Percentiles rank a stretch among this genome's conserved stretches.
These are phyloP conservation scores for Hymenochaete sp. DNA, from an alignment of 1,284 basidiomycete species.

Conservation along the genomic window DNA sequence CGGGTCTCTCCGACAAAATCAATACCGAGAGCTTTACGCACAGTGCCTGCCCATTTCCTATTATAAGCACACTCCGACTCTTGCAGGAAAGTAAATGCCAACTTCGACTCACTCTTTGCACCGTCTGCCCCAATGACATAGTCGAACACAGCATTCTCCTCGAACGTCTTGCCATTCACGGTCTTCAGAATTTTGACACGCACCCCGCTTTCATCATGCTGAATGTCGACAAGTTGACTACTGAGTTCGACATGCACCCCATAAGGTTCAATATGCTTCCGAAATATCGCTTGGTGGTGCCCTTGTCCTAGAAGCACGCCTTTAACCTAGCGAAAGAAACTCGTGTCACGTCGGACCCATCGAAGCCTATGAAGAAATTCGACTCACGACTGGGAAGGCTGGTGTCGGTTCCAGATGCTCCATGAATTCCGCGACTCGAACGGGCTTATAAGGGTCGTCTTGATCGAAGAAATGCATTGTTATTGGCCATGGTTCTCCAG, in stretches of 20 bases:
- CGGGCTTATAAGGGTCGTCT: background rate
- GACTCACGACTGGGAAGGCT: slow-evolving; percentile 13
- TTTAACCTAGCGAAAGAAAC: background rate
- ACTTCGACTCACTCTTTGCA: slow-evolving; percentile 31
- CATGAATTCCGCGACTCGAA: background rate
- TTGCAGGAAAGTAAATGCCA: background rate
- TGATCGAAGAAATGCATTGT: slow-evolving; percentile 2
- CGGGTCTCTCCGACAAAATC: slow-evolving; percentile 38
- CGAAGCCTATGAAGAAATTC: background rate
- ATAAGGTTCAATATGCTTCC: slow-evolving; percentile 8
- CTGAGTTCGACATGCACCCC: slow-evolving; percentile 15
- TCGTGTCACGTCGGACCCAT: background rate
- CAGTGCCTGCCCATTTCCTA: slow-evolving; percentile 20
- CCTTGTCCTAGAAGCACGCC: slow-evolving; percentile 12
- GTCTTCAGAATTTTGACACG: slow-evolving; percentile 4
- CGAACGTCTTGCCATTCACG: background rate
- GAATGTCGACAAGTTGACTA: slow-evolving; percentile 10
- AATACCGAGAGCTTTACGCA: slow-evolving; percentile 34
- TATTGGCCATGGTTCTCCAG: background rate
- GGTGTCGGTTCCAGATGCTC: slow-evolving; percentile 10
- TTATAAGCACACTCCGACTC: background rate
- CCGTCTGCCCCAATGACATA: slow-evolving; percentile 33
- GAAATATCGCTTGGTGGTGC: slow-evolving; percentile 13
- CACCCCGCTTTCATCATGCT: slow-evolving; percentile 15
- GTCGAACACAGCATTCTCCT: slow-evolving; percentile 5